A percentile compares a stretch with the other conserved stretches of the same genome.
phyloP scores from a whole-genome alignment of 2,329 filamentous ascomycete genomes.

The Coniochaeta sp. region DNA sequence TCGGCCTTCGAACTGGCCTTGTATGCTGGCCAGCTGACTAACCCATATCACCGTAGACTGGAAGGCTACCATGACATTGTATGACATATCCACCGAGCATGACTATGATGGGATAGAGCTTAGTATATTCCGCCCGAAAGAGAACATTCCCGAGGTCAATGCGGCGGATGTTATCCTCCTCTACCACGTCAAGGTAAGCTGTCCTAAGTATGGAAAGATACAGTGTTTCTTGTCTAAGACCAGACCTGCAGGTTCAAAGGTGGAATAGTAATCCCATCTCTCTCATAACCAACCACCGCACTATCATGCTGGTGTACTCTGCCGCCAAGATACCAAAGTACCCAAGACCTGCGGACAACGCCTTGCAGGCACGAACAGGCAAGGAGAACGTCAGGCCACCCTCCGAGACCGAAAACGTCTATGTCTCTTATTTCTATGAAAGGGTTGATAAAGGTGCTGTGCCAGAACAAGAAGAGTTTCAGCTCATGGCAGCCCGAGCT shows the following conservation, averaged over 20 bases:
- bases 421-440: slow-evolving; percentile 41
- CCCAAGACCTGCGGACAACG: slow-evolving; percentile 26
- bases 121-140: slow-evolving; percentile 50
- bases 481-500: slow-evolving; percentile 27
- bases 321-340: slow-evolving; percentile 29
- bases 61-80: slow-evolving; percentile 54
- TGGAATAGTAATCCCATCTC: slow-evolving; percentile 24
- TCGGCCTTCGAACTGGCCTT: neutral
- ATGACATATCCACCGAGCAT: slow-evolving; percentile 47
- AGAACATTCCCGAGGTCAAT: slow-evolving; percentile 38
- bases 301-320: slow-evolving; percentile 37
- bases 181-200: slow-evolving; percentile 42
- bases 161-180: slow-evolving; percentile 60
- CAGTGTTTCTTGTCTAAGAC: slow-evolving; percentile 9
- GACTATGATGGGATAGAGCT: slow-evolving; percentile 34
- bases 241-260: slow-evolving; percentile 30
- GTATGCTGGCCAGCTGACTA: neutral
- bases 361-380: slow-evolving; percentile 15
- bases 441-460: slow-evolving; percentile 32
- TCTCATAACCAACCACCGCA: slow-evolving; percentile 33
- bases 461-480: slow-evolving; percentile 35
- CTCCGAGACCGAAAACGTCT: slow-evolving; percentile 26
- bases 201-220: neutral
- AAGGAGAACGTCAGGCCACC: slow-evolving; percentile 10
- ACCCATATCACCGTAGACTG: slow-evolving; percentile 33